A percentile compares a stretch with the other conserved stretches of the same genome.
Conservation (phyloP, 1,284 basidiomycete genomes). For the Cutaneotrichosporon cutaneum region DNA sequence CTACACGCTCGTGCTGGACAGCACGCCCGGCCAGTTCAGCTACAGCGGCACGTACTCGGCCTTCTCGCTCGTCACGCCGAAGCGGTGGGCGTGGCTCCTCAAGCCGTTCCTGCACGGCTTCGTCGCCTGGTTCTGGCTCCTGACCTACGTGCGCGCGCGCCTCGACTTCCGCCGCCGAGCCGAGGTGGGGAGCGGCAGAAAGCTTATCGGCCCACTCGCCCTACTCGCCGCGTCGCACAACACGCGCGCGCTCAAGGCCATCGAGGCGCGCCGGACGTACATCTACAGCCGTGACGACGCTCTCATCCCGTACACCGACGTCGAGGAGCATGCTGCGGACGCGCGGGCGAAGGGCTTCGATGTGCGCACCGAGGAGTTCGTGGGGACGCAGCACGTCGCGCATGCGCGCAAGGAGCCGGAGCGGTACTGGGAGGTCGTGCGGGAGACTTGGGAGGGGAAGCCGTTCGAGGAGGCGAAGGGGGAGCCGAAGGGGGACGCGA, state of each 20-base stretch:
- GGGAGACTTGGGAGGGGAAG: conserved; percentile 17
- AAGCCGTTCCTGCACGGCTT: conserved; percentile 14
- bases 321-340: conserved; percentile 18
- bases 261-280: conserved; percentile 21
- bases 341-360: conserved; percentile 14
- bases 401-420: conserved; percentile 19
- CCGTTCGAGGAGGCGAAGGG: background rate
- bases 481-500: no score
- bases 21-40: conserved; percentile 19
- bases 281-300: conserved; percentile 21
- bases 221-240: conserved; percentile 12
- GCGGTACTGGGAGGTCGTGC: conserved; percentile 26
- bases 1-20: conserved; percentile 21
- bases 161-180: background rate
- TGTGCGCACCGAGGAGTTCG: conserved; percentile 20
- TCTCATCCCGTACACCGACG: conserved; percentile 19
- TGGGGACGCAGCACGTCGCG: conserved; percentile 22
- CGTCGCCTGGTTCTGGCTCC: conserved; percentile 17
- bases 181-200: no score
- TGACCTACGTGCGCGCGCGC: background rate
- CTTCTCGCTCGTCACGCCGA: conserved; percentile 5
- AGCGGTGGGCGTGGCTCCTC: conserved; percentile 12
- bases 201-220: conserved; percentile 6
- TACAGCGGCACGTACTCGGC: conserved; percentile 13
- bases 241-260: background rate